A percentile compares a stretch with the other conserved stretches of the same genome.
phyloP scores from a whole-genome alignment of 306 rosid genomes.

The Cicer cuneatum region DNA sequence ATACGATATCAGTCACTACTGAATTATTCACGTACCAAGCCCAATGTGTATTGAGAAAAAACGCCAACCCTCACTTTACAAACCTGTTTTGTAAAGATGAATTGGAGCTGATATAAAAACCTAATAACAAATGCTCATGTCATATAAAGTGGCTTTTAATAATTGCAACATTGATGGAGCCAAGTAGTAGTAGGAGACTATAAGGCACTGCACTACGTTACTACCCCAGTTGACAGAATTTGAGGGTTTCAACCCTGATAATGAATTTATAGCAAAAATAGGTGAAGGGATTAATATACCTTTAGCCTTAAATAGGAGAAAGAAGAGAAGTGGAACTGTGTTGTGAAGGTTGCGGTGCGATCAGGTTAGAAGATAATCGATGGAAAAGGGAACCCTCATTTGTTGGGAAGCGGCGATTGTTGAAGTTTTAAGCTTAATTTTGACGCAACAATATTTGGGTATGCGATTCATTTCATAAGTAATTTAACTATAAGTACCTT shows the following conservation, averaged over 20 bases:
- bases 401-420: conserved; percentile 1
- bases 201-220: not conserved
- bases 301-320: conserved; percentile 27
- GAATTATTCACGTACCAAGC: too few relatives aligned
- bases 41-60: too few relatives aligned
- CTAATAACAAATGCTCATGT: not conserved
- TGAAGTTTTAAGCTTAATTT: conserved; percentile 27
- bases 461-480: not conserved
- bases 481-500: not conserved
- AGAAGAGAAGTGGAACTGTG: not conserved
- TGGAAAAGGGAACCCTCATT: conserved; percentile 18
- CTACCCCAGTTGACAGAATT: conserved; percentile 21
- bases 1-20: too few relatives aligned
- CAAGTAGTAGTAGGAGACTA: not conserved
- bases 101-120: too few relatives aligned
- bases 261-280: conserved; percentile 14
- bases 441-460: conserved; percentile 31
- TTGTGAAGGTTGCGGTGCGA: conserved; percentile 2
- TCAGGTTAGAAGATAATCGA: not conserved
- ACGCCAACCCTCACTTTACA: too few relatives aligned
- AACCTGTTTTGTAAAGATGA: too few relatives aligned
- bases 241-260: not conserved
- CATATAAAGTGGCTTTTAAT: not conserved
- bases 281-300: conserved; percentile 27
- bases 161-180: conserved; percentile 4